Base-by-base conservation (phyloP, 2,329 filamentous ascomycete genomes). In the Tolypocladium album region DNA sequence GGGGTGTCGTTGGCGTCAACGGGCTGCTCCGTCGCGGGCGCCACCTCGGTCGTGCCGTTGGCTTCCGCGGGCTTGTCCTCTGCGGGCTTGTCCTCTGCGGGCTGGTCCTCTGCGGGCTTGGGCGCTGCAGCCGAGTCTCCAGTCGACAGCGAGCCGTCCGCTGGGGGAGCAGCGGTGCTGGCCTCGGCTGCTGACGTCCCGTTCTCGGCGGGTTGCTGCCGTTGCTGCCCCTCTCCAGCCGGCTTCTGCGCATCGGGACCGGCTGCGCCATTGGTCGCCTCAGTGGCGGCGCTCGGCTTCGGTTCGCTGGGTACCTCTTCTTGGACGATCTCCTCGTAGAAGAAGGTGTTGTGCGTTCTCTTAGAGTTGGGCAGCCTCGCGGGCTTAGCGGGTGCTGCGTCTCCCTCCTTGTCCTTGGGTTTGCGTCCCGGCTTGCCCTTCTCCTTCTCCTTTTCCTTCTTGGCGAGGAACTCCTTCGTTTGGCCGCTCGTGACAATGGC, bases 391-490 rank as follows among this genome's bases (percentile, higher is more conserved):
- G 79, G 74, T 12, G 73, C 76, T 22, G 76, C 70, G 57, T 83
- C 82, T 11, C 74, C 77, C 38, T 86, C 83, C 67, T 84, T 81
- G 42, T 81, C 81, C 66, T 87, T 85, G 27, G 66, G 65, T 64
- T 76, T 76, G 38, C 74, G 67, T 12, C 77, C 80, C 50, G 81
- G 80, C 67, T 88, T 88, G 65, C 82, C 84, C 72, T 84, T 87
- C 62, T 88, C 86, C 78, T 90, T 92, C 69, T 92, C 88, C 70
- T 86, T 88, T 69, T 93, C 89, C 71, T 90, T 91, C 74, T 90
- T 89, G 12, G 89, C 90, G 7, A 94, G 76, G 67, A 92, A 93
- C 67, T 94, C 90, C 66, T 86, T 85, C 66, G 90, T 90, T 71
- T 91, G 89, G 39, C 90, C 90, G 66, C 86, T 88, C 1, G 88